Evolutionary conservation across 192 early-diverging fungal species (phyloP).

Genomic region (Mortierella alpina): DNA sequence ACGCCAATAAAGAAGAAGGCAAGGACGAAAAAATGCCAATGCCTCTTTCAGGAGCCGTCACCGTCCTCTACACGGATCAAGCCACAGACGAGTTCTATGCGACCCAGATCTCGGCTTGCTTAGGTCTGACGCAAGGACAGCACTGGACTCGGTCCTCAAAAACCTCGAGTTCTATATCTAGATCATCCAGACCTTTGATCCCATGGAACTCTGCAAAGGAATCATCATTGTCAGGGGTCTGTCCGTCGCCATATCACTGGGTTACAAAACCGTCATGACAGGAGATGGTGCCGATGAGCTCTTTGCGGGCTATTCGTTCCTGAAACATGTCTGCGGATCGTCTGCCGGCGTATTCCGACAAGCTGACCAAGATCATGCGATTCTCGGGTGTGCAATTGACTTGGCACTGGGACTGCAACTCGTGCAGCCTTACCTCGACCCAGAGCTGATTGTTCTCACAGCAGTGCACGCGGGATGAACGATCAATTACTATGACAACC

Average conservation of each 20-base stretch:
- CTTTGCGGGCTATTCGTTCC: conserved; percentile 77
- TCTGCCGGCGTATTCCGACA: conserved; percentile 59
- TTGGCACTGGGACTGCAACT: conserved; percentile 54
- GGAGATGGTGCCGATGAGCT: conserved; percentile 80
- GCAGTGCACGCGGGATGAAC: conserved; percentile 46
- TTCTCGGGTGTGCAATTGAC: conserved; percentile 65
- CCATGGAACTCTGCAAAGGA: conserved; percentile 77
- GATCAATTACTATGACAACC: conserved; percentile 56
- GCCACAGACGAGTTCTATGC: too few species aligned
- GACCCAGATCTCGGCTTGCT: conserved; percentile 53
- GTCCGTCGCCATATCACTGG: too few species aligned
- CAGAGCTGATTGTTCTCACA: conserved; percentile 66
- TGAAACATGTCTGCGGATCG: conserved; percentile 63
- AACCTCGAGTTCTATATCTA: conserved; percentile 62
- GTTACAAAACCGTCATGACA: conserved; percentile 61
- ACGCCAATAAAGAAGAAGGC: background rate
- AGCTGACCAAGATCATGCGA: conserved; percentile 61
- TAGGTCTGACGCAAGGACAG: conserved; percentile 58
- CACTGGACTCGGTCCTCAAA: conserved; percentile 54
- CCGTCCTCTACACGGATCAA: conserved; percentile 59
- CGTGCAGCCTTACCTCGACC: conserved; percentile 68
- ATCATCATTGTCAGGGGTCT: conserved; percentile 68
- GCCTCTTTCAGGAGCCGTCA: conserved; percentile 60
- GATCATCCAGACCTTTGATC: conserved; percentile 72
- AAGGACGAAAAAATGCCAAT: conserved; percentile 1